Evolutionary conservation across 2,329 filamentous ascomycete genomes (phyloP).

Genomic region (Nigrospora sphaerica): DNA sequence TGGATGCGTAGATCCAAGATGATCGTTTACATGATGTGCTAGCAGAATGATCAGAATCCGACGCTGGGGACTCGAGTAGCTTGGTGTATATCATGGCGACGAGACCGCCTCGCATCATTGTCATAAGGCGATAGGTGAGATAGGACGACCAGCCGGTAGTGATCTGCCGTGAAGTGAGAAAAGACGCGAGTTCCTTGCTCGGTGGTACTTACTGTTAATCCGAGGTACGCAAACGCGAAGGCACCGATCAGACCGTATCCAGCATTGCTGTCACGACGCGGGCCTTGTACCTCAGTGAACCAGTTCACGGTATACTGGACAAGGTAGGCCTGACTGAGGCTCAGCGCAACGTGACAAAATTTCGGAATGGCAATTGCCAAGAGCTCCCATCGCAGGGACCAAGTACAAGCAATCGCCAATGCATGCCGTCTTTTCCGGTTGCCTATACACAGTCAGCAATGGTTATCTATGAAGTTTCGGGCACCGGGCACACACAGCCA

Average conservation of each 20-base stretch:
- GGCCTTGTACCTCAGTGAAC: neutral
- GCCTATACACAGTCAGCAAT: neutral
- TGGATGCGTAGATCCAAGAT: no score
- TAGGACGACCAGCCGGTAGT: neutral
- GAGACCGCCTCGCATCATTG: slow-evolving; percentile 3
- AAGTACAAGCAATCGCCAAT: neutral
- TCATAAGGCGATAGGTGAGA: slow-evolving; percentile 1
- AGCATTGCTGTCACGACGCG: neutral
- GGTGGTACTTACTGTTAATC: neutral
- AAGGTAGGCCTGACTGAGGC: neutral
- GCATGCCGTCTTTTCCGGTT: neutral
- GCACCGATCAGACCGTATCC: neutral
- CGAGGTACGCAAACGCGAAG: neutral
- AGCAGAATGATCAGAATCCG: neutral
- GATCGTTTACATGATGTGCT: neutral
- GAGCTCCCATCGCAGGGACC: neutral
- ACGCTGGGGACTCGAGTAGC: neutral
- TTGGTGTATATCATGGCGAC: slow-evolving; percentile 4
- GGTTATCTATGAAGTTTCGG: neutral
- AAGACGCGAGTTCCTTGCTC: neutral
- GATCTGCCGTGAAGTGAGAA: neutral
- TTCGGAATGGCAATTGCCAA: neutral
- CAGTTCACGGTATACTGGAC: neutral
- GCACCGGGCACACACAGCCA: neutral
- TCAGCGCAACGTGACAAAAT: neutral